Evolutionary conservation across 768 basidiomycete species (phyloP).

Genomic region (Rhodosporidiobolus sp.): DNA sequence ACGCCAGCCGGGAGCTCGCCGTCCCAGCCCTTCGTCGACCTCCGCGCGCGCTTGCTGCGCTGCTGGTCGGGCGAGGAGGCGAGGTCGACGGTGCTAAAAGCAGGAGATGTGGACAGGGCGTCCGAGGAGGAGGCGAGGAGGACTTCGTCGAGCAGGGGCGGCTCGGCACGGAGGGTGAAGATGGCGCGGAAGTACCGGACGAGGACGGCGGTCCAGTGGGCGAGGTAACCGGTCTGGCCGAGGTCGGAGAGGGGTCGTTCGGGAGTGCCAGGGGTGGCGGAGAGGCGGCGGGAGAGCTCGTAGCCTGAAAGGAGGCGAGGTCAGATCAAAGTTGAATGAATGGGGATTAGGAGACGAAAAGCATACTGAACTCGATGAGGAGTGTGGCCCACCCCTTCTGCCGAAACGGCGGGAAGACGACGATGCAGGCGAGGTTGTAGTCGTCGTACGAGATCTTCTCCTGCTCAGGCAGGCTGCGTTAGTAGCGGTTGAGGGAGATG

Average conservation of each 20-base stretch:
- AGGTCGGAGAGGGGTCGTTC: constrained; percentile 93
- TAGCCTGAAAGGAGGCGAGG: constrained; percentile 67
- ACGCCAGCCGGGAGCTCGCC: constrained; percentile 57
- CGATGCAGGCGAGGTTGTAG: constrained; percentile 94
- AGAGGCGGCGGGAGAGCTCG: constrained; percentile 62
- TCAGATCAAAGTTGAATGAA: neutral
- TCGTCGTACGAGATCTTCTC: constrained; percentile 95
- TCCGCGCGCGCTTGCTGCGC: constrained; percentile 41
- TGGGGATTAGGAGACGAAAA: neutral
- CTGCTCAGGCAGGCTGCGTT: constrained; percentile 49
- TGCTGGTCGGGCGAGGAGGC: constrained; percentile 1
- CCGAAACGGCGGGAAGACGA: constrained; percentile 90
- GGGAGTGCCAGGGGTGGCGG: constrained; percentile 63
- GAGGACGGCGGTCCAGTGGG: constrained; percentile 79
- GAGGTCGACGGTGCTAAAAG: constrained; percentile 6
- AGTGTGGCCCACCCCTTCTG: constrained; percentile 86
- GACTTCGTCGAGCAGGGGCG: constrained; percentile 22
- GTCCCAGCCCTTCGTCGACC: constrained; percentile 58
- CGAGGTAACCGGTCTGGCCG: constrained; percentile 77
- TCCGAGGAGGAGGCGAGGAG: neutral
- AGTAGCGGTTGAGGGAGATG: neutral
- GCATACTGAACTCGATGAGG: constrained; percentile 95
- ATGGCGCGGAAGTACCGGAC: constrained; percentile 74
- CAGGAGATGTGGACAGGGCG: neutral
- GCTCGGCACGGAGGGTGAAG: constrained; percentile 39